These are phyloP conservation scores for Puccinia polysora DNA, from an alignment of 1,284 basidiomycete genomes.

Conservation along the genomic window DNA sequence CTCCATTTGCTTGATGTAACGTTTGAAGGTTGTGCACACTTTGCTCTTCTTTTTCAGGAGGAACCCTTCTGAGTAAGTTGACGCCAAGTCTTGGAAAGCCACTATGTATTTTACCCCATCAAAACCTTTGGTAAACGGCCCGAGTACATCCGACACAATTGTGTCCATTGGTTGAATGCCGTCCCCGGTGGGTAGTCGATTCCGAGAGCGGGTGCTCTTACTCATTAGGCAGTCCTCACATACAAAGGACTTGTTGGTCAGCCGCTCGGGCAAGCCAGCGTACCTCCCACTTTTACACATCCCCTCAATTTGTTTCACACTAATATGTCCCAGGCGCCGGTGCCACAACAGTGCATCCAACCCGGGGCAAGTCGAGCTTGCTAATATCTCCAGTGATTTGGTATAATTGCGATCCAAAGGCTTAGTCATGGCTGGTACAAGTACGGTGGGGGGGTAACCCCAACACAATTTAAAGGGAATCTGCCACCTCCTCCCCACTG, in stretches of 20 bases:
- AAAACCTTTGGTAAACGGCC: constrained; percentile 2
- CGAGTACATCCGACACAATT: constrained; percentile 12
- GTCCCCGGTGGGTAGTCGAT: neutral
- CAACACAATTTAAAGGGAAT: too few relatives aligned
- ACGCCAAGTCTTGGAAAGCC: neutral
- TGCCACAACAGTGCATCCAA: constrained; percentile 5
- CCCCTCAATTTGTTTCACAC: neutral
- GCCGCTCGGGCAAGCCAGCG: neutral
- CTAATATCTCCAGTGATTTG: too few relatives aligned
- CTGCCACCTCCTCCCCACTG: neutral
- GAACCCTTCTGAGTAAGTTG: constrained; percentile 9
- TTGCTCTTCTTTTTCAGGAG: neutral
- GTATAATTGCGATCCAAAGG: too few relatives aligned
- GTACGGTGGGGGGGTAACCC: too few relatives aligned
- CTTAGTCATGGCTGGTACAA: too few relatives aligned
- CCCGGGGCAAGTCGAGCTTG: too few relatives aligned
- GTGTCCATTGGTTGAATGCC: neutral
- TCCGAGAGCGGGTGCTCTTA: neutral
- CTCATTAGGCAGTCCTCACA: constrained; percentile 5
- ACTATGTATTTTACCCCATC: neutral
- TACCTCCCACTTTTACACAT: neutral
- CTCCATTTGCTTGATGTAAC: constrained; percentile 2
- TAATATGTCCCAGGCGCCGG: neutral
- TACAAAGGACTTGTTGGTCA: neutral
- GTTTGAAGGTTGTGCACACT: neutral